A percentile compares a stretch with the other conserved stretches of the same genome.
Evolutionary conservation across 176 grass and related monocot species (phyloP).

Genomic region (Musa beccarii): DNA sequence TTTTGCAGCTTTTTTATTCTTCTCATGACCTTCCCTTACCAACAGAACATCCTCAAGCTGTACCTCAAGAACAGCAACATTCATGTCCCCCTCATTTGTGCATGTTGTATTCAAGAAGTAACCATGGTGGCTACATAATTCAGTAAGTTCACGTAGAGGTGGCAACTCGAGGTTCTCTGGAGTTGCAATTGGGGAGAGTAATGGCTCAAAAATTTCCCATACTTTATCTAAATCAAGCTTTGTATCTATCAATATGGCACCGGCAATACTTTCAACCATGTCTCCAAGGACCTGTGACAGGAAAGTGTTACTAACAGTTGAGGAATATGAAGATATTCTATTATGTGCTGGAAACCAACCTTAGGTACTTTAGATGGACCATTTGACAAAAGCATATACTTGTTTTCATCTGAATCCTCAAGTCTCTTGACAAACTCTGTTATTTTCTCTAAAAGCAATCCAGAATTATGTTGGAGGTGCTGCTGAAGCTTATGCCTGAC

Average conservation of each 20-base stretch:
- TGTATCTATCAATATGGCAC: slow-evolving; percentile 71
- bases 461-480: slow-evolving; percentile 67
- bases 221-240: slow-evolving; percentile 61
- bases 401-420: slow-evolving; percentile 32
- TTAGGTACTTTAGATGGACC: slow-evolving; percentile 51
- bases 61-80: slow-evolving; percentile 48
- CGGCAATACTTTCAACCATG: slow-evolving; percentile 87
- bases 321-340: slow-evolving; percentile 5
- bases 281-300: slow-evolving; percentile 70
- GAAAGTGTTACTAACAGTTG: not conserved
- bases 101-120: slow-evolving; percentile 56
- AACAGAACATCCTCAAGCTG: slow-evolving; percentile 61
- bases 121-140: slow-evolving; percentile 52
- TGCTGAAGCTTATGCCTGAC: slow-evolving; percentile 66
- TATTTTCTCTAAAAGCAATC: slow-evolving; percentile 49
- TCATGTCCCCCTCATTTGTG: slow-evolving; percentile 40
- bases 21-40: slow-evolving; percentile 41
- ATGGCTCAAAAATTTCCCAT: slow-evolving; percentile 58
- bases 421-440: slow-evolving; percentile 51
- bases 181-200: slow-evolving; percentile 88
- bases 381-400: slow-evolving; percentile 28
- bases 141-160: slow-evolving; percentile 62
- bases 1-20: slow-evolving; percentile 56
- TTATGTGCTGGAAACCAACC: slow-evolving; percentile 30
- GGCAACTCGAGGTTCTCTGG: slow-evolving; percentile 71